These are phyloP conservation scores for Helicostylum pulchrum DNA, from an alignment of 192 early-diverging fungal species.

Conservation along the genomic window DNA sequence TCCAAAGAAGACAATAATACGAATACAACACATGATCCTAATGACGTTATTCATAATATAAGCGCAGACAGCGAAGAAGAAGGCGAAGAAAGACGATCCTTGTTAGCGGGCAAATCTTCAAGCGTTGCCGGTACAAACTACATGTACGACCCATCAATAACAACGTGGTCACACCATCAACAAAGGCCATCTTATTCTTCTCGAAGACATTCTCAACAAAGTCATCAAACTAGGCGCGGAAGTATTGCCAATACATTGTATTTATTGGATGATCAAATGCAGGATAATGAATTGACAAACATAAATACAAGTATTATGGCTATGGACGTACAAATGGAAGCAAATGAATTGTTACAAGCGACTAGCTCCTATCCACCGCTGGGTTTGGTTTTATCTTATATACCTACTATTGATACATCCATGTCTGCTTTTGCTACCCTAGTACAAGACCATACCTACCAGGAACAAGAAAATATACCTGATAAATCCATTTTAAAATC, in stretches of 20 bases:
- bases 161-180: constrained; percentile 1
- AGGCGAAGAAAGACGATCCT: neutral
- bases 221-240: neutral
- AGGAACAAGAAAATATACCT: constrained; percentile 1
- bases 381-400: constrained; percentile 29
- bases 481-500: constrained; percentile 11
- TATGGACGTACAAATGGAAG: constrained; percentile 24
- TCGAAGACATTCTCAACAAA: neutral
- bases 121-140: constrained; percentile 1
- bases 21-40: neutral
- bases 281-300: constrained; percentile 1
- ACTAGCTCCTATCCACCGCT: constrained; percentile 21
- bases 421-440: constrained; percentile 17
- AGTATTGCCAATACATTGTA: constrained; percentile 30
- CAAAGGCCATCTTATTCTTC: neutral
- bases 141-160: constrained; percentile 6
- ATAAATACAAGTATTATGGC: constrained; percentile 16
- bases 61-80: constrained; percentile 3
- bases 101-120: neutral
- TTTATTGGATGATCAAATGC: constrained; percentile 12
- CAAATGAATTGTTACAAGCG: constrained; percentile 3
- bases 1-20: neutral
- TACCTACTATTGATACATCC: constrained; percentile 31
- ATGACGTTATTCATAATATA: constrained; percentile 6
- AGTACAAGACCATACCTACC: neutral